Percentiles rank a stretch among this genome's conserved stretches.
Evolutionary conservation across 257 asterid genomes (phyloP).

Genomic region (Craterostigma plantagineum): DNA sequence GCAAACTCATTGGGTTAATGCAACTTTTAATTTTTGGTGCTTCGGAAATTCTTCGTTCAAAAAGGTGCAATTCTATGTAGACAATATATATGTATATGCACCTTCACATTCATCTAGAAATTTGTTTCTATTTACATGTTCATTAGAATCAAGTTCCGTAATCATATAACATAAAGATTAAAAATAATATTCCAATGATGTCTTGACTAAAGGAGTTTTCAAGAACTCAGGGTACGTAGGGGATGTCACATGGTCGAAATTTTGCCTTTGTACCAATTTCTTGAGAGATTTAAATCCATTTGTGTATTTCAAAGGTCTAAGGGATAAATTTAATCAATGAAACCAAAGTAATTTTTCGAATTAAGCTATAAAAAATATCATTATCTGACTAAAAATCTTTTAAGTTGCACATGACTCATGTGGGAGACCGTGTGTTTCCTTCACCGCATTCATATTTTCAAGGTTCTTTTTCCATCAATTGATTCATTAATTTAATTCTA

Average conservation of each 20-base stretch:
- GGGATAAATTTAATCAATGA: conserved; percentile 11
- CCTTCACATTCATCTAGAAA: conserved; percentile 2
- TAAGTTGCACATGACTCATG: conserved; percentile 64
- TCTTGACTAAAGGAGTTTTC: too few relatives aligned
- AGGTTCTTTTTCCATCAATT: conserved; percentile 12
- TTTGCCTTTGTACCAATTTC: too few relatives aligned
- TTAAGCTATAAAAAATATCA: conserved; percentile 24
- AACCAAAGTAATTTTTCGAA: conserved; percentile 41
- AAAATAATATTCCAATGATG: too few relatives aligned
- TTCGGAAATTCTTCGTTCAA: conserved; percentile 15
- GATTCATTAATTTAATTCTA: conserved; percentile 11
- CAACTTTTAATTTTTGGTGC: conserved; percentile 10
- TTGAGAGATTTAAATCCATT: too few relatives aligned
- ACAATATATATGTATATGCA: background rate
- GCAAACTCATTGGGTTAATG: conserved; percentile 8
- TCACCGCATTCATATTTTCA: conserved; percentile 24
- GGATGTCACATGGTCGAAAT: too few relatives aligned
- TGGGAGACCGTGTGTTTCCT: conserved; percentile 49
- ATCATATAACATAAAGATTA: background rate
- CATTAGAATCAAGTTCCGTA: background rate
- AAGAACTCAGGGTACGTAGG: too few relatives aligned
- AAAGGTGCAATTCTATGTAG: background rate
- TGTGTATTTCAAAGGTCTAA: too few relatives aligned
- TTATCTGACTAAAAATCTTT: conserved; percentile 34
- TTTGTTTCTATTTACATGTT: conserved; percentile 13